Base-by-base conservation (phyloP, 257 asterid species). In the Solanum chaucha region DNA sequence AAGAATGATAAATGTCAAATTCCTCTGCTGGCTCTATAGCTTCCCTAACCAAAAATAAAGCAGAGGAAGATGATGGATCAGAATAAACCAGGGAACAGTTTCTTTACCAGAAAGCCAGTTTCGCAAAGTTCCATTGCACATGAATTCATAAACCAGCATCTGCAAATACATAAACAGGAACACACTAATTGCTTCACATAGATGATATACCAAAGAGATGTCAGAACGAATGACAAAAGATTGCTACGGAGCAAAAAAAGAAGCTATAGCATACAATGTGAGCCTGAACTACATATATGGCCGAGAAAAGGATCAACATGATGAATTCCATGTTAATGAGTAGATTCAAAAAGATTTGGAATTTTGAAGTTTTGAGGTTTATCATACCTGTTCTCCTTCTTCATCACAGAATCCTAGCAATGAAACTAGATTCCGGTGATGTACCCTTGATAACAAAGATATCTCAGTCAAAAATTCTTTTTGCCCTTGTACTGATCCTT, bases 71-170 rank as follows among this genome's bases (percentile, higher is more conserved):
- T n/a, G 74, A 78, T 71, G 26, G 26, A 32, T 30, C 64, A 24
- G 36, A 67, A 30, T 36, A 4, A 13, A 83, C n/a, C 58, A 55
- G 73, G 9, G 40, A 17, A 46, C 15, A 8, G 78, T 88, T 17
- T 38, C 85, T 75, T 77, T 89, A 95, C 98, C 98, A 84, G 97
- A 92, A 74, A 96, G 93, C 89, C 94, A 93, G 92, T 95, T 94
- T 30, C 94, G 95, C 71, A 96, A 84, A 32, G 99, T 91, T 59
- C 99, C 99, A 88, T 95, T 95, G 28, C 94, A 90, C 98, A 96
- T 94, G 87, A 91, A 96, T 87, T 96, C 98, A 75, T 96, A 96
- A 81, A 96, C 98, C 78, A 96, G 89, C 96, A 96, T 96, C 98
- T 95, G 98, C 86, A n/a, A 17, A 70, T 40, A 48, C 28, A 84